Evolutionary conservation across 306 rosid species (phyloP), one percentile per base, ranked within the genome.

Genomic region (Lablab purpureus): DNA sequence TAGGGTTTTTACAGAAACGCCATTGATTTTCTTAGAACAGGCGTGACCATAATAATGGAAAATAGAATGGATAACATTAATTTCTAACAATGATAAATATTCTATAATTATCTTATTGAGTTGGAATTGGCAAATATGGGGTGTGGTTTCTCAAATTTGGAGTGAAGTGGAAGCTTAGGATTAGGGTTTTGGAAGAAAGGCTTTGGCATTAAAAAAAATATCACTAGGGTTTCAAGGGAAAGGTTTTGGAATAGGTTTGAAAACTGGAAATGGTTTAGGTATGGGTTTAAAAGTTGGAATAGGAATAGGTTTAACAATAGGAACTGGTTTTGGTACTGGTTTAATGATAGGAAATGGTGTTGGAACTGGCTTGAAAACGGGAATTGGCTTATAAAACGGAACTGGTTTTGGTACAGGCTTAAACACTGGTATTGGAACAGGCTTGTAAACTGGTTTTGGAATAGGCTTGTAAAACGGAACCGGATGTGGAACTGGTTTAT

Each of bases 91-190:
- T 3, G 15, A 37, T 37, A 5, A 32, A 63, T 11, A 15, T 15
- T 18, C 2, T 37, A 40, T 32, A 18, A 64, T 37, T 10, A 66
- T 37, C 30, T 55, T 23, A 41, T 50, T 67, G 65, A 49, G 28
- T 2, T 15, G 83, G 66, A 40, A 27, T 55, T n/a, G 80, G 84
- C 14, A 73, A 40, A 27, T 70, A 51, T n/a, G 73, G 41, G 0
- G 60, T 41, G 13, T 50, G 73, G 47, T 41, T 71, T 80, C 25
- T 63, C 55, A 21, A 51, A 36, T 17, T 36, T 9, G 10, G 13
- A 65, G 11, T 37, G 43, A 30, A 13, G 12, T 49, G 56, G 58
- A 13, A 58, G 17, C 8, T 56, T 56, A 22, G 14, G 28, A 19
- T 12, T 56, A 23, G 36, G 79, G 15, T 56, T 83, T 41, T 66